phyloP scores from a whole-genome alignment of 371 early-diverging fungal species.

The Mortierella sp. region DNA sequence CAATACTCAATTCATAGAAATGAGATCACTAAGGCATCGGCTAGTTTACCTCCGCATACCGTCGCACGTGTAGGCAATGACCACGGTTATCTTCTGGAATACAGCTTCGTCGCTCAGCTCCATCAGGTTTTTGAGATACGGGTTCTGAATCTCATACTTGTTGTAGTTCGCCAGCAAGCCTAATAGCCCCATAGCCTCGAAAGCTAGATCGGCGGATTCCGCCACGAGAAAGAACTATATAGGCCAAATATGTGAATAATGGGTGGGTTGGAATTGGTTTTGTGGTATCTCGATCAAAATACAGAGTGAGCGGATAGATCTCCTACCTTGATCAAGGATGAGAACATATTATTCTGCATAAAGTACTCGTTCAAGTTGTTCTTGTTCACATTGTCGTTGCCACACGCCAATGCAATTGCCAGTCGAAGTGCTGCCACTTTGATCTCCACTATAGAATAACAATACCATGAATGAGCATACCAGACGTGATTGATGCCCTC shows the following conservation, averaged over 20 bases:
- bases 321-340: slow-evolving; percentile 56
- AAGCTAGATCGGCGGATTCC: slow-evolving; percentile 39
- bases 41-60: slow-evolving; percentile 55
- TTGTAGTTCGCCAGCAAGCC: slow-evolving; percentile 66
- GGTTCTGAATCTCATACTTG: slow-evolving; percentile 64
- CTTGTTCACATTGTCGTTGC: slow-evolving; percentile 70
- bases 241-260: too few species aligned
- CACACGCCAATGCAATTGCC: slow-evolving; percentile 59
- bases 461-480: not conserved
- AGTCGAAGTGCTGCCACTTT: slow-evolving; percentile 54
- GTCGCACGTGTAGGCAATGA: slow-evolving; percentile 40
- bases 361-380: slow-evolving; percentile 69
- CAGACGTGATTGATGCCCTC: not conserved
- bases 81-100: slow-evolving; percentile 50
- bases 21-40: too few species aligned
- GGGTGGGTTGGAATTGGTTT: too few species aligned
- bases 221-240: slow-evolving; percentile 49
- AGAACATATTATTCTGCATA: slow-evolving; percentile 61
- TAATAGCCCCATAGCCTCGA: slow-evolving; percentile 57
- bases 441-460: slow-evolving; percentile 25
- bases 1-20: too few species aligned
- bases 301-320: too few species aligned
- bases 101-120: slow-evolving; percentile 43
- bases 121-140: slow-evolving; percentile 54
- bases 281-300: not conserved